Conservation (phyloP, 192 early-diverging fungal genomes). For the Coemansia sp. region DNA sequence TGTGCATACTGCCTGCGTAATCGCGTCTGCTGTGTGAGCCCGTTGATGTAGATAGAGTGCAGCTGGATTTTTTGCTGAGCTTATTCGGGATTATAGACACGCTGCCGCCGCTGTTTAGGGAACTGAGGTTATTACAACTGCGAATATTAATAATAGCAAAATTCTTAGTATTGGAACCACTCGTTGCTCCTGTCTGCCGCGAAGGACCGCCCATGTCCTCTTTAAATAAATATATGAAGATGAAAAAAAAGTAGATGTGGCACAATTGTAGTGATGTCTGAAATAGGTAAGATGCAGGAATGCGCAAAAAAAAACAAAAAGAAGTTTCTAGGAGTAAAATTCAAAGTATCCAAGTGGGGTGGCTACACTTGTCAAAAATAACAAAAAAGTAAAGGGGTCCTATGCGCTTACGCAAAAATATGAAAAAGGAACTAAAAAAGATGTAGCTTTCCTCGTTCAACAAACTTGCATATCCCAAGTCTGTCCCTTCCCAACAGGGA, state of each 20-base stretch:
- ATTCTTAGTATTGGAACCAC: neutral
- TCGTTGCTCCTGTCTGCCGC: neutral
- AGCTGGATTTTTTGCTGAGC: slow-evolving; percentile 24
- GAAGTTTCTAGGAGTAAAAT: neutral
- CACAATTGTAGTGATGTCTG: neutral
- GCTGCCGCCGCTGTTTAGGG: neutral
- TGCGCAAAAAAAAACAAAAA: neutral
- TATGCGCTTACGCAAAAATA: neutral
- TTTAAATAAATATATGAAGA: neutral
- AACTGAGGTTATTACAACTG: neutral
- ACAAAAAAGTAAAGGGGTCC: neutral
- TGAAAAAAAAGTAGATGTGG: neutral
- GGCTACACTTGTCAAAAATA: neutral
- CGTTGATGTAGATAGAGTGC: slow-evolving; percentile 9
- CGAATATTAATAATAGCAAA: slow-evolving; percentile 42
- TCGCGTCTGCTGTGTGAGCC: neutral
- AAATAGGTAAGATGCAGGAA: neutral
- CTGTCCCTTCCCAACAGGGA: neutral
- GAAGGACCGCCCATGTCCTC: neutral
- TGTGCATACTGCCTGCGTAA: neutral
- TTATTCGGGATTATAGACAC: neutral
- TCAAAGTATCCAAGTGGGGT: neutral
- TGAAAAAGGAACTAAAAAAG: neutral
- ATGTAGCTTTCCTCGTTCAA: neutral
- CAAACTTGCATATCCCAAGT: neutral